These are phyloP conservation scores for Trichoderma asperellum DNA, from an alignment of 2,329 filamentous ascomycete species.

Conservation along the genomic window DNA sequence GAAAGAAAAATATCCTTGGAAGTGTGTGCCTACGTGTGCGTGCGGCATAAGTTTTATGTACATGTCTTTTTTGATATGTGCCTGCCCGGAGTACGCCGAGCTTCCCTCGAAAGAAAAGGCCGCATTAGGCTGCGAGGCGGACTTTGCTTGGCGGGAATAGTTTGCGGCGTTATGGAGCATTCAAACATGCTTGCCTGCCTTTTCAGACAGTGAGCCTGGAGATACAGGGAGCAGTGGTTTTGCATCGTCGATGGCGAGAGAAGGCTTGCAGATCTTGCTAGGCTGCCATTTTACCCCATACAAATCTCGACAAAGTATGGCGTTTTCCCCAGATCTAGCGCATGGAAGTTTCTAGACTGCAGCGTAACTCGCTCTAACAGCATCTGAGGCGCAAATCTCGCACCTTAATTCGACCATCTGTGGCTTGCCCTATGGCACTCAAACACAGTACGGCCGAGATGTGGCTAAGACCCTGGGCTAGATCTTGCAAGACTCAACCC, in stretches of 20 bases:
- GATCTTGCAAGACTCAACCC: neutral
- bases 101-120: conserved; percentile 12
- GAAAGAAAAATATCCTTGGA: neutral
- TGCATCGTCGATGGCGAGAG: neutral
- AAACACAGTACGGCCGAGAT: neutral
- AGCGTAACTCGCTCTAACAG: neutral
- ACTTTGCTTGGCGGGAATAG: neutral
- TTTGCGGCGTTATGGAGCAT: neutral
- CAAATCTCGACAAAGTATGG: neutral
- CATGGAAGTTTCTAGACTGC: conserved; percentile 12
- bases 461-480: neutral
- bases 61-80: neutral
- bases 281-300: conserved; percentile 3
- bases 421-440: neutral
- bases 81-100: conserved; percentile 11
- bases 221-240: neutral
- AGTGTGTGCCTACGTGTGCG: neutral
- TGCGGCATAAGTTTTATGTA: neutral
- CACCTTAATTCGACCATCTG: conserved; percentile 16
- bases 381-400: neutral
- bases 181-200: neutral
- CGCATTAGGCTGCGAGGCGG: conserved; percentile 8
- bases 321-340: conserved; percentile 14
- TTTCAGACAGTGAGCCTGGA: neutral
- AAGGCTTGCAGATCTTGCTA: neutral